Conservation (phyloP, 345 rosid species). For the Gossypium turneri region DNA sequence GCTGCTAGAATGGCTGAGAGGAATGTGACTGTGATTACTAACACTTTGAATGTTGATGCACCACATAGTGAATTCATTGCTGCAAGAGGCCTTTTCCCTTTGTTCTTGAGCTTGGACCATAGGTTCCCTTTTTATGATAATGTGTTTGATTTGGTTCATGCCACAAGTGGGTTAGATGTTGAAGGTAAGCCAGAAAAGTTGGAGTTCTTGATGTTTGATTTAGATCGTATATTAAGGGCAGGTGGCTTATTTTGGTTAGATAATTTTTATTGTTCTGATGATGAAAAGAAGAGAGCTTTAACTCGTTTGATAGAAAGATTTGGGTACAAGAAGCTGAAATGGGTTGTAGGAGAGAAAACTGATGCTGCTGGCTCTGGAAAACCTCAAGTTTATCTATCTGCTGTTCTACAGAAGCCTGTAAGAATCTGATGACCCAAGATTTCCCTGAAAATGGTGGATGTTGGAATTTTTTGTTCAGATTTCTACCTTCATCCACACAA, state of each 20-base stretch:
- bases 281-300: conserved; percentile 63
- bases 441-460: conserved; percentile 7
- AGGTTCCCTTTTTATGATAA: conserved; percentile 88
- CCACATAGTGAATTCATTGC: conserved; percentile 84
- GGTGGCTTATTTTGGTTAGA: conserved; percentile 46
- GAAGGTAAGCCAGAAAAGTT: conserved; percentile 65
- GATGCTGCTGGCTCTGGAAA: conserved; percentile 46
- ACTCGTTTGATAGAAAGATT: conserved; percentile 79
- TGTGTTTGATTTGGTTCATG: conserved; percentile 75
- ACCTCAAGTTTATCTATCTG: conserved; percentile 67
- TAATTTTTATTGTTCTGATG: conserved; percentile 61
- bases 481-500: conserved; percentile 17
- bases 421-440: conserved; percentile 23
- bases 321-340: conserved; percentile 88
- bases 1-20: conserved; percentile 95
- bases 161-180: conserved; percentile 64
- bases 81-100: conserved; percentile 79
- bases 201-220: conserved; percentile 94
- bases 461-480: neutral
- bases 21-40: conserved; percentile 74
- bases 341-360: conserved; percentile 83
- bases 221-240: conserved; percentile 66
- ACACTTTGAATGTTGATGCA: conserved; percentile 65
- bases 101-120: conserved; percentile 83
- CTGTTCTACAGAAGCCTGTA: conserved; percentile 87